Evolutionary conservation across 2,329 filamentous ascomycete species (phyloP), one percentile per base, ranked within the genome.

Genomic region (Alternaria novae-zelandiae): DNA sequence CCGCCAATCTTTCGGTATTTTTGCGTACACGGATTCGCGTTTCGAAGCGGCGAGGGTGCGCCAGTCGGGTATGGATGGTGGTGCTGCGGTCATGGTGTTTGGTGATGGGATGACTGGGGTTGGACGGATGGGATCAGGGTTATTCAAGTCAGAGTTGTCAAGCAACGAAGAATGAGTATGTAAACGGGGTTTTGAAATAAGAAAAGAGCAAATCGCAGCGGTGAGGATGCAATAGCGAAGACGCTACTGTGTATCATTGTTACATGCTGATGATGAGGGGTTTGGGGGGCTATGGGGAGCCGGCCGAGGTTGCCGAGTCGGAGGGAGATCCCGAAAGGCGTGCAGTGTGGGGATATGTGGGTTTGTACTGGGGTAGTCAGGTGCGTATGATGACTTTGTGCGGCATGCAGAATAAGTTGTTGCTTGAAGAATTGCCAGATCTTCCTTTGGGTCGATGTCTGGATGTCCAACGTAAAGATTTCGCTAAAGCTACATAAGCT

Each of bases 1-100:
- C 13, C 67, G 72, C 79, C 79, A 81, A 43, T 67, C 65, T 36
- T 63, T 41, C 4, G 78, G 79, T 36, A 81, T 80, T 25, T 76
- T 78, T 3, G 65, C 51, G 36, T 64, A 59, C 8, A 72, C 65
- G 1, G 71, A 59, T 7, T 67, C 65, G 23, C 78, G 69, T 63
- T 81, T 81, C 3, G 69, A 68, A 4, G 72, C 68, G 13, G 75
- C 71, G 15, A 79, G 65, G 7, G 67, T 43, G 57, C 71, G 66
- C 79, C 79, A 81, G 60, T 74, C 67, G 64, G 70, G 55, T 30
- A 66, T 69, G 11, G 58, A 30, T 11, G 59, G 36, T n/a, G 57
- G 56, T 57, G 60, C 25, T 17, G 62, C 23, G 2, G 49, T 21
- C 63, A 66, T 71, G 30, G n/a, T 67, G 57, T 10, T n/a, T 55